A percentile compares a stretch with the other conserved stretches of the same genome.
Conservation (phyloP, 1,139 yeast genomes). For the Saccharomyces uvarum region DNA sequence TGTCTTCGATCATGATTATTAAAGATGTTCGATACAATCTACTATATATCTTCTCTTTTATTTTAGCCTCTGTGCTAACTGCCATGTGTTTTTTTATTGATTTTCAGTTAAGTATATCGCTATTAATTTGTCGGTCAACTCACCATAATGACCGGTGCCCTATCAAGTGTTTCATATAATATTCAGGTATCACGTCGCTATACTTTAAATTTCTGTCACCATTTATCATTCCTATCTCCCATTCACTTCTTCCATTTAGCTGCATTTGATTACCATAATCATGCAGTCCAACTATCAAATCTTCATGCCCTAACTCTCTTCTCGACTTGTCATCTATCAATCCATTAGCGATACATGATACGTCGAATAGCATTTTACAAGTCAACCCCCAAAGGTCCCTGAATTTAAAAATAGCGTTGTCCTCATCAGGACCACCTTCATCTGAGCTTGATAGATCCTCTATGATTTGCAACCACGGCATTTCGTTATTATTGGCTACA, state of each 20-base stretch:
- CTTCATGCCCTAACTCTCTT: slow-evolving; percentile 52
- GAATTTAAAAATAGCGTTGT: slow-evolving; percentile 20
- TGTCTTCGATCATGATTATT: neutral
- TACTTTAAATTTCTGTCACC: slow-evolving; percentile 39
- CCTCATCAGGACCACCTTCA: slow-evolving; percentile 39
- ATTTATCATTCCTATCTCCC: slow-evolving; percentile 39
- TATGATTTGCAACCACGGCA: slow-evolving; percentile 53
- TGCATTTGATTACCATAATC: slow-evolving; percentile 44
- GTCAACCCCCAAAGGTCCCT: slow-evolving; percentile 89
- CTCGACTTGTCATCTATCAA: slow-evolving; percentile 6
- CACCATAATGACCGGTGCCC: neutral
- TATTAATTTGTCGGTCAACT: neutral
- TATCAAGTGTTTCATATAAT: slow-evolving; percentile 15
- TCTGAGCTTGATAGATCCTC: slow-evolving; percentile 48
- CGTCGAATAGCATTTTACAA: slow-evolving; percentile 74
- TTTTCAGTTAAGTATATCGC: neutral
- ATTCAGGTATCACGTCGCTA: slow-evolving; percentile 38
- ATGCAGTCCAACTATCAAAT: slow-evolving; percentile 49
- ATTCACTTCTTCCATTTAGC: slow-evolving; percentile 32
- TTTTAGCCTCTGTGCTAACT: neutral
- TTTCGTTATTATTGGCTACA: slow-evolving; percentile 47
- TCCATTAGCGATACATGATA: slow-evolving; percentile 53
- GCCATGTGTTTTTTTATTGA: neutral
- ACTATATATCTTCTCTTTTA: neutral
- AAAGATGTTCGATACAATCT: neutral